Evolutionary conservation across 371 early-diverging fungal genomes (phyloP), one percentile per base, ranked within the genome.

Genomic region (Batkoa obscura): DNA sequence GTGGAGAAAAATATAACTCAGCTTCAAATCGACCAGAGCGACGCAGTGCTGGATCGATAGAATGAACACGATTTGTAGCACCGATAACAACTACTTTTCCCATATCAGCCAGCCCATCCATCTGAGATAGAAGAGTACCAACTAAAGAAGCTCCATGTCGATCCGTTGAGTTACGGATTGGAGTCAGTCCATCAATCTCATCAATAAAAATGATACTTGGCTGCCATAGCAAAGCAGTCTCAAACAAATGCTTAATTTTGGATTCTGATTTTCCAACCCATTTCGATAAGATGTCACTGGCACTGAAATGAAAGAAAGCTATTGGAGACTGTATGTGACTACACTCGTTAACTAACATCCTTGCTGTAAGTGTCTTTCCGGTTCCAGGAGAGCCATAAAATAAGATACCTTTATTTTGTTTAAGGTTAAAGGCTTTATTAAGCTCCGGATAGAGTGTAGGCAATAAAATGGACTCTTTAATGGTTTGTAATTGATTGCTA

Each of bases 281-380:
- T 61, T 86, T 90, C 39, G 72, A 77, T 31, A 88, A 69, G 8
- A 82, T 68, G 61, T 90, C 90, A 2, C 84, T 80, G 0, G 86
- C 86, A 56, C 82, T 81, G 2, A 84, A 65, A 67, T 77, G 73
- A 58, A 85, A 82, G 64, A 86, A 89, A 10, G 84, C 78, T 4
- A 81, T 79, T 9, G 53, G 53, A 2, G 9, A 17, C 2, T 3
- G 39, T 6, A 13, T 9, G 2, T 70, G 74, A 1, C 78, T 77
- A 58, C 78, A 81, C 9, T 69, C 70, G 10, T 73, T 71, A 0
- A 83, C 82, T n/a, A 90, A 64, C 0, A 99, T 99, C 62, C 98
- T 80, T 33, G 99, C 99, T 59, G 99, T 79, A 31, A 99, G 77
- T 0, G 99, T 99, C 73, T 99, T 99, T 57, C 97, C 98, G 13